phyloP scores from a whole-genome alignment of 768 basidiomycete species.

The Suillus luteus region DNA sequence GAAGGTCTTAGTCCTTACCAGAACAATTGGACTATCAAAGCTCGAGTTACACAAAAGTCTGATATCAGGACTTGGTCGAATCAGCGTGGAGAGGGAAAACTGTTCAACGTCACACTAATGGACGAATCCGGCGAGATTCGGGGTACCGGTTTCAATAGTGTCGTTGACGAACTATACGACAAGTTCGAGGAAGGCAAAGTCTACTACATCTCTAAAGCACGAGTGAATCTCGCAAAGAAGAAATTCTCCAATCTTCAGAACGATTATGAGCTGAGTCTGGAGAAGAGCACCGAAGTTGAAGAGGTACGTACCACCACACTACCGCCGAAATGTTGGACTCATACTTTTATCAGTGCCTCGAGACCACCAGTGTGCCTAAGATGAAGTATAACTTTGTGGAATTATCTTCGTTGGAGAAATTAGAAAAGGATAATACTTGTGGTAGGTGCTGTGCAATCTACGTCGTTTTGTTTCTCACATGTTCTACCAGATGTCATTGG shows the following conservation, averaged over 20 bases:
- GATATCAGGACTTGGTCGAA: conserved; percentile 93
- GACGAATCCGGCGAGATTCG: conserved; percentile 93
- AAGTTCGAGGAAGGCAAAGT: conserved; percentile 89
- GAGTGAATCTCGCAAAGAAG: conserved; percentile 95
- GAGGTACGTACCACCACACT: conserved; percentile 52
- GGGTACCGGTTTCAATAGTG: conserved; percentile 88
- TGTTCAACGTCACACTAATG: conserved; percentile 92
- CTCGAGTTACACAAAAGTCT: conserved; percentile 84
- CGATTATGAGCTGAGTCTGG: conserved; percentile 92
- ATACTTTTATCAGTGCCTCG: conserved; percentile 64
- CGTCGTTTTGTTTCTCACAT: neutral
- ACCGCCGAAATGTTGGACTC: conserved; percentile 9
- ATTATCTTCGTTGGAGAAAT: conserved; percentile 59
- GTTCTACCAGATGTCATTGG: conserved; percentile 74
- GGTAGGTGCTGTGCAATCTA: conserved; percentile 49
- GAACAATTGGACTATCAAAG: conserved; percentile 99
- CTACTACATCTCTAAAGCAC: conserved; percentile 87
- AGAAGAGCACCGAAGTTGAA: conserved; percentile 80
- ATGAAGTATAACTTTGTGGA: conserved; percentile 83
- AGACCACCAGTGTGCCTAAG: conserved; percentile 72
- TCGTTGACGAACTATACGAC: conserved; percentile 82
- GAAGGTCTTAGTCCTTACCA: conserved; percentile 95
- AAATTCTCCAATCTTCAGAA: conserved; percentile 89
- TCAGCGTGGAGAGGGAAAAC: conserved; percentile 86
- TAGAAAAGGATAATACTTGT: conserved; percentile 79